A percentile compares a stretch with the other conserved stretches of the same genome.
Evolutionary conservation across 768 basidiomycete genomes (phyloP).

Genomic region (Lactarius hatsudake): DNA sequence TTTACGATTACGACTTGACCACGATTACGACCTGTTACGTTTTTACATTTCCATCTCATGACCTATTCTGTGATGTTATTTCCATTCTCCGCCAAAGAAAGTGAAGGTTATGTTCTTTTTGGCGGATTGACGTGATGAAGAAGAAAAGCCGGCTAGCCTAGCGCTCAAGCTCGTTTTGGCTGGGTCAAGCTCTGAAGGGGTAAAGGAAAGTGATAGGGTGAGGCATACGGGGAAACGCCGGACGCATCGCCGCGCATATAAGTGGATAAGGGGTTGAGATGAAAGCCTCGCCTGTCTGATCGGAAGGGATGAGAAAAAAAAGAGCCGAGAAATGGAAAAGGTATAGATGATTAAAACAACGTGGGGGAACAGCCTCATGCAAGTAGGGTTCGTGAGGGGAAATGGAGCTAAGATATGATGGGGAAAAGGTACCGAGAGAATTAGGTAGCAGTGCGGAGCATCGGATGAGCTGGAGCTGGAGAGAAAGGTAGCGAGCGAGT

Average conservation of each 20-base stretch:
- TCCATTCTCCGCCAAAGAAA: conserved; percentile 11
- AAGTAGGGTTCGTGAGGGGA: conserved; percentile 13
- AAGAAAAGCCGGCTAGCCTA: conserved; percentile 18
- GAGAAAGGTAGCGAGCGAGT: not conserved
- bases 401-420: conserved; percentile 2
- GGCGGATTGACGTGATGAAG: conserved; percentile 25
- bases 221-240: conserved; percentile 21
- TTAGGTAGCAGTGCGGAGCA: not conserved
- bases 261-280: conserved; percentile 28
- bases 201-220: conserved; percentile 16
- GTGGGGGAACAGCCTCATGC: conserved; percentile 27
- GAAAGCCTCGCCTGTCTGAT: conserved; percentile 28
- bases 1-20: conserved; percentile 36
- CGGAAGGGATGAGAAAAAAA: conserved; percentile 28
- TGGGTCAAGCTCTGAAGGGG: conserved; percentile 22
- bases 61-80: conserved; percentile 22
- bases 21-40: conserved; percentile 29
- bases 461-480: not conserved
- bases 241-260: conserved; percentile 26
- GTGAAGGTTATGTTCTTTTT: conserved; percentile 19
- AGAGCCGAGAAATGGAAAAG: conserved; percentile 28
- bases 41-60: conserved; percentile 19
- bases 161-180: conserved; percentile 23
- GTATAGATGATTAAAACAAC: conserved; percentile 29
- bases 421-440: conserved; percentile 2